Evolutionary conservation across 768 basidiomycete genomes (phyloP).

Genomic region (Lactarius pseudohatsudake): DNA sequence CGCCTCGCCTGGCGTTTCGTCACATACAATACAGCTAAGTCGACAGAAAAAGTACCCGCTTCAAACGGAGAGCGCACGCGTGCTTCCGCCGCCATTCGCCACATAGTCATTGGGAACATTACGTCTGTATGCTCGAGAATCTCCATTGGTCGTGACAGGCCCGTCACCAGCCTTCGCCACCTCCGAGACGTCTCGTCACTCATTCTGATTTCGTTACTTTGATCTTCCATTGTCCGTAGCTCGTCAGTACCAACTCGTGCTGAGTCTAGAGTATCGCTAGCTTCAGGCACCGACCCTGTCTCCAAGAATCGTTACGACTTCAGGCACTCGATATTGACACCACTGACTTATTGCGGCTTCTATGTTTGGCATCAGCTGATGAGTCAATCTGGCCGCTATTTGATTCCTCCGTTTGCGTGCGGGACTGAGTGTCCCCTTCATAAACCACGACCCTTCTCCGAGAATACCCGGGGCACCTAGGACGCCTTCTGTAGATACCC

Average conservation of each 20-base stretch:
- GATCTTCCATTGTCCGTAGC: not conserved
- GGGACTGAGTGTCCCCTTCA: not conserved
- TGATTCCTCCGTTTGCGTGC: not conserved
- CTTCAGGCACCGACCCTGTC: not conserved
- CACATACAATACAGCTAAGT: not conserved
- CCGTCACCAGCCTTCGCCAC: not conserved
- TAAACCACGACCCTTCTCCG: not conserved
- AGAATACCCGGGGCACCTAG: not conserved
- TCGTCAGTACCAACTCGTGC: not conserved
- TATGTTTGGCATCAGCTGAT: not conserved
- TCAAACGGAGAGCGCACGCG: not conserved
- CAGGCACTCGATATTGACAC: slow-evolving; percentile 4
- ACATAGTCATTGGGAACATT: not conserved
- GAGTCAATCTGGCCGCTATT: not conserved
- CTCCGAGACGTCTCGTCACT: not conserved
- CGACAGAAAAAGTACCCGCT: not conserved
- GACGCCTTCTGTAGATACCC: not conserved
- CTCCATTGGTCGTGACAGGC: not conserved
- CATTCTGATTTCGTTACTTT: not conserved
- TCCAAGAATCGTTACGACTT: not conserved
- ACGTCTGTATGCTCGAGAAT: not conserved
- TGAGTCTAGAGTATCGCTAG: not conserved
- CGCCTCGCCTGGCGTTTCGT: slow-evolving; percentile 1
- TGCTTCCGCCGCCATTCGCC: not conserved
- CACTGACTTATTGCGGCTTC: not conserved